Evolutionary conservation across 306 rosid species (phyloP), one percentile per base, ranked within the genome.

Genomic region (Delonix regia): DNA sequence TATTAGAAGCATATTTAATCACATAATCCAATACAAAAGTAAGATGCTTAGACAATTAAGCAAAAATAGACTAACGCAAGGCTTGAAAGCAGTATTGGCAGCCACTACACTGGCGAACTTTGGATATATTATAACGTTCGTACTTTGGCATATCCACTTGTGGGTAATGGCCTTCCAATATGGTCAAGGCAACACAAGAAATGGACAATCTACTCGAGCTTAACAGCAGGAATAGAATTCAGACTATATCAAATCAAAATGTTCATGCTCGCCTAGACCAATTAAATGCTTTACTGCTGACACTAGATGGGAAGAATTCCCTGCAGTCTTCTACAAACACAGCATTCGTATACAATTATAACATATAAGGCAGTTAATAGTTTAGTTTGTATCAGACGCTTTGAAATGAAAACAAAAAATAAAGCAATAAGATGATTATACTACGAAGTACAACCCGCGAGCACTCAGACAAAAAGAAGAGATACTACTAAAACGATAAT

Each of bases 1-100:
- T 79, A 71, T 52, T 70, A 78, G 71, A 71, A 44, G 14, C 76
- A 82, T 52, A 36, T 38, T 21, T 66, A 25, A 24, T 34, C 45
- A 59, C 36, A 25, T n/a, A 1, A 63, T 69, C 81, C 42, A 2
- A 42, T 53, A 36, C 61, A 76, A 76, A 71, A 57, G 19, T 27
- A 39, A 65, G 80, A 77, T 1, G 24, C 69, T 22, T 66, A 71
- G 15, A 77, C 69, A 63, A 36, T n/a, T 9, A 1, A n/a, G 47
- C 62, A 18, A 9, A 69, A 36, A 18, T 12, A 36, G 19, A 34
- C 4, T 71, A 5, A 47, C 4, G 52, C 16, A 9, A 69, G 42
- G 13, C 42, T 47, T 45, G 59, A 69, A 16, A 27, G 27, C 27
- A 60, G 59, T 0, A 60, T n/a, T n/a, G n/a, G 66, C 38, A 60